These are phyloP conservation scores for Hyphochytrium catenoides DNA, from an alignment of 352 stramenopile genomes.

Conservation along the genomic window DNA sequence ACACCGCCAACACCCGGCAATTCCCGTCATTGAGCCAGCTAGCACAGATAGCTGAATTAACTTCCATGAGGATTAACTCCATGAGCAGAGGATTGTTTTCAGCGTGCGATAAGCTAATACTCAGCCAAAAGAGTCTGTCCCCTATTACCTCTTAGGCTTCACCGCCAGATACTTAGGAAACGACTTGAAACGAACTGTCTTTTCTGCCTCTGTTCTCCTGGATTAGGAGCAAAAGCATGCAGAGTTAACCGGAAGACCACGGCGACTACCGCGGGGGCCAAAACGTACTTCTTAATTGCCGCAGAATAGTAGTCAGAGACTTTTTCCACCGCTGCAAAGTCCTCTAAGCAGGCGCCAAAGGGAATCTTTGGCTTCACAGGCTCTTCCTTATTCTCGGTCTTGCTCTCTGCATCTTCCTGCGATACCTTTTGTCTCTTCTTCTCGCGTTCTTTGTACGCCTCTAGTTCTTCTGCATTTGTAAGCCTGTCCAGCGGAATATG, in stretches of 20 bases:
- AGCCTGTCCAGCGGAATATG: constrained; percentile 62
- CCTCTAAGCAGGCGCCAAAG: constrained; percentile 80
- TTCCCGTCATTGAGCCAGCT: too few relatives aligned
- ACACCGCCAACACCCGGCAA: too few relatives aligned
- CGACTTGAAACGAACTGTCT: constrained; percentile 62
- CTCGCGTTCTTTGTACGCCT: constrained; percentile 52
- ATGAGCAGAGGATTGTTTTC: too few relatives aligned
- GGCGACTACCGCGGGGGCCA: background rate
- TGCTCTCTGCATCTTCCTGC: constrained; percentile 22
- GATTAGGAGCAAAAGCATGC: too few relatives aligned
- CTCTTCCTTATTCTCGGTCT: constrained; percentile 25
- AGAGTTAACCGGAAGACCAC: too few relatives aligned
- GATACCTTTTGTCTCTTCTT: constrained; percentile 64
- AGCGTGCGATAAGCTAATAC: too few relatives aligned
- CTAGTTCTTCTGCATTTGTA: constrained; percentile 54
- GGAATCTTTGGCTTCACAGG: constrained; percentile 69
- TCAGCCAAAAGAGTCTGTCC: too few relatives aligned
- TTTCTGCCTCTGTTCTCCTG: constrained; percentile 43
- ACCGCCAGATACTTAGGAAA: constrained; percentile 91
- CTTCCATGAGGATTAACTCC: too few relatives aligned
- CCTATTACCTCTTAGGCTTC: too few relatives aligned
- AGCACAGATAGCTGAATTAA: too few relatives aligned
- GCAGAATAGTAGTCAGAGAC: constrained; percentile 70
- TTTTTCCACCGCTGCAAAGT: constrained; percentile 61
- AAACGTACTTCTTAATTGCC: constrained; percentile 17